phyloP scores from a whole-genome alignment of 805 yeast genomes.

The Brettanomyces naardenensis region DNA sequence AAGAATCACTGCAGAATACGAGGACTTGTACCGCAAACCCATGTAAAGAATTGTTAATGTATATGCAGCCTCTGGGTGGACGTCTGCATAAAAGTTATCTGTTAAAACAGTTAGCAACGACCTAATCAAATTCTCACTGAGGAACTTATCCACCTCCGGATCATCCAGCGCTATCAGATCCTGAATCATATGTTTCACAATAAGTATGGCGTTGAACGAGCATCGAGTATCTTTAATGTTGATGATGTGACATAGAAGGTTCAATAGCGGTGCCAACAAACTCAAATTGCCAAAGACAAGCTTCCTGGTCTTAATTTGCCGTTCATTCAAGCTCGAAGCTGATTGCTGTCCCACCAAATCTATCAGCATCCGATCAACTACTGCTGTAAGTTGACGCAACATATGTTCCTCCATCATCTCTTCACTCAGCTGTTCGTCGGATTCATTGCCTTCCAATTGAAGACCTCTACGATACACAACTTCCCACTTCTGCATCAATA shows the following conservation, averaged over 20 bases:
- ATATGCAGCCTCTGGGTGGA: slow-evolving; percentile 87
- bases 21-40: slow-evolving; percentile 59
- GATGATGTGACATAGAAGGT: slow-evolving; percentile 67
- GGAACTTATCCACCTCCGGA: slow-evolving; percentile 64
- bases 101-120: slow-evolving; percentile 59
- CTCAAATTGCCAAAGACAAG: slow-evolving; percentile 56
- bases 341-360: slow-evolving; percentile 82
- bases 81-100: slow-evolving; percentile 75
- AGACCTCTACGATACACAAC: slow-evolving; percentile 50
- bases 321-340: slow-evolving; percentile 35
- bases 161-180: slow-evolving; percentile 57
- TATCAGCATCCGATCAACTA: slow-evolving; percentile 77
- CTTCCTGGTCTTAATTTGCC: slow-evolving; percentile 59
- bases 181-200: slow-evolving; percentile 65
- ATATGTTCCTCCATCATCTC: slow-evolving; percentile 98
- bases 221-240: slow-evolving; percentile 86
- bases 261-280: slow-evolving; percentile 71
- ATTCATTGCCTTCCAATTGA: slow-evolving; percentile 44
- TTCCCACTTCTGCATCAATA: slow-evolving; percentile 75
- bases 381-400: slow-evolving; percentile 86
- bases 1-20: slow-evolving; percentile 57
- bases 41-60: slow-evolving; percentile 76
- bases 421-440: slow-evolving; percentile 82
- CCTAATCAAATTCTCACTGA: slow-evolving; percentile 60
- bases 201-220: slow-evolving; percentile 80